phyloP scores from a whole-genome alignment of 768 basidiomycete species.

The Nidularia pulvinata region DNA sequence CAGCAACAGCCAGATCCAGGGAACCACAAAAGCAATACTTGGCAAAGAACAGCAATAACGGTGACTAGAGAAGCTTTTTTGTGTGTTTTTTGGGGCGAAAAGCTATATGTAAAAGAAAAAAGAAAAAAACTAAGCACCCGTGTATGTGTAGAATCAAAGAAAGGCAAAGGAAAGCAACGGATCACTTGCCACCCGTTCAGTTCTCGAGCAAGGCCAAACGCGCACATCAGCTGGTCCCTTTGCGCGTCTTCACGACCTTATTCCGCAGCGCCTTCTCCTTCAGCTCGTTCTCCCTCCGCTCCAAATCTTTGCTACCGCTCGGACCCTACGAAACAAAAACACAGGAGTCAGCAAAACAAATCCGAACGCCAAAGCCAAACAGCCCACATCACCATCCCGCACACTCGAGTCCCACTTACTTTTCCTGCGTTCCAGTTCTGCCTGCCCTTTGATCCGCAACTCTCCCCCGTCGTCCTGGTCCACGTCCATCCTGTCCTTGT shows the following conservation, averaged over 20 bases:
- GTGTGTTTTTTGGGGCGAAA: not conserved
- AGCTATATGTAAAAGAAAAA: slow-evolving; percentile 7
- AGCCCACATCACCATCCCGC: slow-evolving; percentile 21
- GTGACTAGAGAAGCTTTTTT: not conserved
- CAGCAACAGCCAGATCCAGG: too few species aligned
- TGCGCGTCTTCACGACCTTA: slow-evolving; percentile 76
- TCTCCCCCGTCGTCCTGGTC: slow-evolving; percentile 35
- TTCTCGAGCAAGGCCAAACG: not conserved
- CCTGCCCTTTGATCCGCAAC: slow-evolving; percentile 78
- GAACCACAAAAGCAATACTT: too few species aligned
- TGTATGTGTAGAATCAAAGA: not conserved
- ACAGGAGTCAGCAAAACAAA: slow-evolving; percentile 3
- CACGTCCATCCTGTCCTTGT: slow-evolving; percentile 32
- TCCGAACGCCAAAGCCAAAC: slow-evolving; percentile 5
- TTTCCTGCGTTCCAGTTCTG: slow-evolving; percentile 50
- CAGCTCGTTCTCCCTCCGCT: slow-evolving; percentile 73
- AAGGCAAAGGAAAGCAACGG: not conserved
- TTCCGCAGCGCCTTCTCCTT: slow-evolving; percentile 83
- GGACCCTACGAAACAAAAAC: slow-evolving; percentile 12
- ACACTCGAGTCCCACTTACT: slow-evolving; percentile 50
- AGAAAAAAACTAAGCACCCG: slow-evolving; percentile 7
- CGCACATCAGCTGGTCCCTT: slow-evolving; percentile 20
- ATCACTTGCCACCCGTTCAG: not conserved
- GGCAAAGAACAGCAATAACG: not conserved
- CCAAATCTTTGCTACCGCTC: slow-evolving; percentile 43